A percentile compares a stretch with the other conserved stretches of the same genome.
phyloP scores from a whole-genome alignment of 495 filamentous ascomycete genomes.

The Annulohypoxylon nitens region DNA sequence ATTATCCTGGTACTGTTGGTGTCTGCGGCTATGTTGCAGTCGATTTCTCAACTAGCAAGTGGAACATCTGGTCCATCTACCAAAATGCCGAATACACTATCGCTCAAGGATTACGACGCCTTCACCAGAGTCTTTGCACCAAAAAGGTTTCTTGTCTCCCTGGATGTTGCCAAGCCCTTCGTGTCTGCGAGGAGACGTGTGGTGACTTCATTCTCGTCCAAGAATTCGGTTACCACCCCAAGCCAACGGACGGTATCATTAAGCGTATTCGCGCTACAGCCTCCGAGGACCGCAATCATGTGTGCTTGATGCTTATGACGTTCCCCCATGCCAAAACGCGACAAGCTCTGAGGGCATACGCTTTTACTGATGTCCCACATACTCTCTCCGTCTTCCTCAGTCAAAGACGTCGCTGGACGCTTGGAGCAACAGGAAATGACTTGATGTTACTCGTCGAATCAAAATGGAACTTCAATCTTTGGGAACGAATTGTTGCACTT shows the following conservation, averaged over 20 bases:
- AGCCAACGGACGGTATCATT: constrained; percentile 48
- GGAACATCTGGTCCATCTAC: constrained; percentile 48
- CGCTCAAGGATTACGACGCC: constrained; percentile 49
- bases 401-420: constrained; percentile 52
- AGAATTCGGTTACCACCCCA: constrained; percentile 51
- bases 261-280: constrained; percentile 49
- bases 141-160: constrained; percentile 53
- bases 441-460: constrained; percentile 47
- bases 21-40: constrained; percentile 52
- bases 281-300: constrained; percentile 51
- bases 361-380: constrained; percentile 50
- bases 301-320: constrained; percentile 49
- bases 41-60: constrained; percentile 42
- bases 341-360: constrained; percentile 49
- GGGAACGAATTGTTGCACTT: constrained; percentile 50
- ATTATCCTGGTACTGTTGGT: constrained; percentile 45
- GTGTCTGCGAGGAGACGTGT: constrained; percentile 51
- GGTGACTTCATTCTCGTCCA: constrained; percentile 50
- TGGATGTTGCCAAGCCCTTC: constrained; percentile 51
- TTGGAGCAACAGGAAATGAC: constrained; percentile 51
- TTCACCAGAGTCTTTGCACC: constrained; percentile 49
- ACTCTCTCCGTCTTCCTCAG: constrained; percentile 51
- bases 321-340: constrained; percentile 45
- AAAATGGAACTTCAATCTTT: constrained; percentile 30
- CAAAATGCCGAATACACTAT: constrained; percentile 52